A percentile compares a stretch with the other conserved stretches of the same genome.
phyloP scores from a whole-genome alignment of 78 protist genomes.

The Reticulomyxa filosa region DNA sequence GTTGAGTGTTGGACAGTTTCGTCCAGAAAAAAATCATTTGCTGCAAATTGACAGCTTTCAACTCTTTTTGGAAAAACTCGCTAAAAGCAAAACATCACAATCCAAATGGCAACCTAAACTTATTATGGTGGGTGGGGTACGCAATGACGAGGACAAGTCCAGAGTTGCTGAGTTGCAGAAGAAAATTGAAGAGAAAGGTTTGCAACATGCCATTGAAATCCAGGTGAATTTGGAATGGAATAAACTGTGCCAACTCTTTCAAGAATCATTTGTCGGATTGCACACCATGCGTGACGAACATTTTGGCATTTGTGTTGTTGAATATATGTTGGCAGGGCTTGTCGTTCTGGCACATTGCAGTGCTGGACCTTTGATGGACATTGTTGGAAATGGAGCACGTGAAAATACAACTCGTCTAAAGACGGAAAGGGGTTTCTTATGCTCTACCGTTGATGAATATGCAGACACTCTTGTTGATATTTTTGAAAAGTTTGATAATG shows the following conservation, averaged over 20 bases:
- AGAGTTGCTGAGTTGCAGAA: slow-evolving; percentile 26
- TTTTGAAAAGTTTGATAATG: no score
- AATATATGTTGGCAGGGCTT: slow-evolving; percentile 36
- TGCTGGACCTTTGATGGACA: slow-evolving; percentile 9
- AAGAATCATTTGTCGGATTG: slow-evolving; percentile 41
- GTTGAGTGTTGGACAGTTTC: slow-evolving; percentile 61
- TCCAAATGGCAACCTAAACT: neutral
- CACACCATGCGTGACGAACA: slow-evolving; percentile 83
- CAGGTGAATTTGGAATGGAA: no score
- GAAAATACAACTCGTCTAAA: no score
- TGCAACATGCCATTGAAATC: no score
- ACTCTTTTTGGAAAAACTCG: slow-evolving; percentile 39
- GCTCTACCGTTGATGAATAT: no score
- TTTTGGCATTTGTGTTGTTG: slow-evolving; percentile 81
- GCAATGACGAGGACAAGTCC: slow-evolving; percentile 45
- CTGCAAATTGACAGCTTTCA: slow-evolving; percentile 65
- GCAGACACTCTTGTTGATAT: no score
- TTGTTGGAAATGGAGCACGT: neutral
- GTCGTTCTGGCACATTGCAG: slow-evolving; percentile 4
- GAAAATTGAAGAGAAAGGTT: neutral
- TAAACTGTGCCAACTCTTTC: neutral
- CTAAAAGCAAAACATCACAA: neutral
- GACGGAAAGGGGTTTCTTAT: no score
- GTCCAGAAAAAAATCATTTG: slow-evolving; percentile 1
- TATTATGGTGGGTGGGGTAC: slow-evolving; percentile 37